phyloP scores from a whole-genome alignment of 257 asterid species.

The Osmanthus fragrans region DNA sequence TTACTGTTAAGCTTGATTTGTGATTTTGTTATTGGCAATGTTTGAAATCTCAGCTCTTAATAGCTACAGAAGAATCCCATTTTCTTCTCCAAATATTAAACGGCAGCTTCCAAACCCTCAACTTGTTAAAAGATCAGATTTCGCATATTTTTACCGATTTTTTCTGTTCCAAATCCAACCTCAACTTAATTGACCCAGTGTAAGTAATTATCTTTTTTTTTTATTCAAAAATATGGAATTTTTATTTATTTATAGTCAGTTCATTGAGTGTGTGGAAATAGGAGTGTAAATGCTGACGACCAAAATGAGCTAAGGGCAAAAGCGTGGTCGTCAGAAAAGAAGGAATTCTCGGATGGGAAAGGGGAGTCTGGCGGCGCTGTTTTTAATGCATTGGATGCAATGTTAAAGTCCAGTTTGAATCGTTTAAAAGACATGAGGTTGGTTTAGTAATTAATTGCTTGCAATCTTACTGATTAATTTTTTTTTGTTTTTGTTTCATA shows the following conservation, averaged over 20 bases:
- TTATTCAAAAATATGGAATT: not conserved
- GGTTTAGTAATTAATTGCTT: slow-evolving; percentile 21
- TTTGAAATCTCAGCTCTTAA: slow-evolving; percentile 42
- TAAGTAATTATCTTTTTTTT: slow-evolving; percentile 21
- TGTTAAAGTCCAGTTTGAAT: slow-evolving; percentile 71
- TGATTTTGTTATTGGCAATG: not conserved
- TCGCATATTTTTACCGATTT: slow-evolving; percentile 36
- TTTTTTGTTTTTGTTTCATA: not conserved
- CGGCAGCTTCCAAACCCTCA: slow-evolving; percentile 57
- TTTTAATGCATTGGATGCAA: slow-evolving; percentile 70
- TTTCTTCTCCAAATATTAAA: slow-evolving; percentile 54
- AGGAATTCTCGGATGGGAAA: slow-evolving; percentile 44
- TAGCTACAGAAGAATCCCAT: slow-evolving; percentile 58
- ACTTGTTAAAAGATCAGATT: slow-evolving; percentile 57
- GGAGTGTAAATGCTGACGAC: slow-evolving; percentile 24
- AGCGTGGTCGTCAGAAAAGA: slow-evolving; percentile 23
- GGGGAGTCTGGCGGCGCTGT: slow-evolving; percentile 54
- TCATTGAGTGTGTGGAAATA: slow-evolving; percentile 25
- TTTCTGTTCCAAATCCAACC: slow-evolving; percentile 32
- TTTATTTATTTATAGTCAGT: not conserved
- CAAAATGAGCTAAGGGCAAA: slow-evolving; percentile 24
- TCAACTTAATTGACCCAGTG: slow-evolving; percentile 44
- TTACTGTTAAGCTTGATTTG: not conserved
- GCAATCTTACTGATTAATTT: not conserved
- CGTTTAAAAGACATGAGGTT: slow-evolving; percentile 79